Evolutionary conservation across 2,329 filamentous ascomycete genomes (phyloP).

Genomic region (Penicillium sp.): DNA sequence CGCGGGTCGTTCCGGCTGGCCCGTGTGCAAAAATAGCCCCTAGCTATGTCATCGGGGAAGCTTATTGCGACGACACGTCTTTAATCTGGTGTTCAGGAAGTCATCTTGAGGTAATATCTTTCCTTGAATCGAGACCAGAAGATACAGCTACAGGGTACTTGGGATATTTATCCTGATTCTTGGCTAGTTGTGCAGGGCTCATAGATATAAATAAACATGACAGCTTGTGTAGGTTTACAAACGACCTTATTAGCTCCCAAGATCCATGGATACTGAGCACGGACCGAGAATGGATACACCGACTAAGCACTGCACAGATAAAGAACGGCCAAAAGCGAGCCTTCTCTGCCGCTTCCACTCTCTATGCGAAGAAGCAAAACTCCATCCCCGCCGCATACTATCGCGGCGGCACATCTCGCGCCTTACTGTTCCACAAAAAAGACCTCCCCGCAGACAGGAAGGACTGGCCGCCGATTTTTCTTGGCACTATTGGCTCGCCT

Average conservation of each 20-base stretch:
- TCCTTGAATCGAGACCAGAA: not conserved
- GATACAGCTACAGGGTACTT: too few relatives aligned
- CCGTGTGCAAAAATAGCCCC: not conserved
- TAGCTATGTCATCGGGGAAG: not conserved
- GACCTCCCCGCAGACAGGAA: constrained; percentile 47
- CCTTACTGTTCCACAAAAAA: constrained; percentile 55
- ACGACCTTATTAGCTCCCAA: not conserved
- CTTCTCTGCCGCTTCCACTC: not conserved
- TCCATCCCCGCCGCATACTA: constrained; percentile 56
- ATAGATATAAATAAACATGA: not conserved
- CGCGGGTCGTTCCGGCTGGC: not conserved
- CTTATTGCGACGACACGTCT: constrained; percentile 3
- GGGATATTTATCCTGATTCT: too few relatives aligned
- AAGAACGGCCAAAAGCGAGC: not conserved
- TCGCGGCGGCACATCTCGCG: constrained; percentile 67
- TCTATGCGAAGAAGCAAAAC: constrained; percentile 20
- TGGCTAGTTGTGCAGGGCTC: not conserved
- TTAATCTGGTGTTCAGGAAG: not conserved
- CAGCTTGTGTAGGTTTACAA: not conserved
- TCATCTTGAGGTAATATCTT: not conserved
- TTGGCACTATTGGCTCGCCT: constrained; percentile 59
- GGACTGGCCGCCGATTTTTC: constrained; percentile 54
- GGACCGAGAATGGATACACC: too few relatives aligned
- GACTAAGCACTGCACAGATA: not conserved
- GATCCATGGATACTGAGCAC: not conserved